Conservation (phyloP, 495 filamentous ascomycete species). For the Talaromyces wortmannii region DNA sequence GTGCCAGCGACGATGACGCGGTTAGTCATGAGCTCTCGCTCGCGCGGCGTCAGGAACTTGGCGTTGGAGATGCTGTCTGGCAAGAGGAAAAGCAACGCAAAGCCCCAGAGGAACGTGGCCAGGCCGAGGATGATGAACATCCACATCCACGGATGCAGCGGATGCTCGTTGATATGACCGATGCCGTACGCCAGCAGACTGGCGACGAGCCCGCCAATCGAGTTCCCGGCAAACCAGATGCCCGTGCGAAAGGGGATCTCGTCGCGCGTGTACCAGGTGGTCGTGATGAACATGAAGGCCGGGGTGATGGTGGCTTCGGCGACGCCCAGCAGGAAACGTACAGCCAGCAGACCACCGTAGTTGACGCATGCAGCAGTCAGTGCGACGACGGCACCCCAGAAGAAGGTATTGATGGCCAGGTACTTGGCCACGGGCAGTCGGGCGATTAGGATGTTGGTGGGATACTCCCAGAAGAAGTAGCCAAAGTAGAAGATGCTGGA, state of each 20-base stretch:
- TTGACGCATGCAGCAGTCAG: constrained; percentile 28
- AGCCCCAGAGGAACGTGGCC: constrained; percentile 46
- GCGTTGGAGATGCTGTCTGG: constrained; percentile 57
- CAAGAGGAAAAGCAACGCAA: constrained; percentile 46
- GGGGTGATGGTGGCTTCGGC: constrained; percentile 45
- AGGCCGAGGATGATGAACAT: constrained; percentile 47
- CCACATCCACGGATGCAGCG: constrained; percentile 44
- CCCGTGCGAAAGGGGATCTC: constrained; percentile 56
- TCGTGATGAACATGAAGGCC: constrained; percentile 30
- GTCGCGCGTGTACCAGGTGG: constrained; percentile 45
- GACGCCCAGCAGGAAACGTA: constrained; percentile 44
- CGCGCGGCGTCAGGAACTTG: constrained; percentile 46
- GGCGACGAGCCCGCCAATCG: constrained; percentile 47
- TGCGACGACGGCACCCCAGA: constrained; percentile 53
- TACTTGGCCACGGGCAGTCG: constrained; percentile 49
- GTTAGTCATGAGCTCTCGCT: constrained; percentile 48
- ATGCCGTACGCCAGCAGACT: constrained; percentile 52
- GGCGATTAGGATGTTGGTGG: constrained; percentile 44
- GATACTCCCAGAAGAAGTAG: constrained; percentile 41
- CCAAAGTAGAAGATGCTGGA: constrained; percentile 58
- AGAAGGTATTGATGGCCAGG: constrained; percentile 43
- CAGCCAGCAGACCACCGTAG: constrained; percentile 24
- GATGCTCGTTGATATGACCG: constrained; percentile 38
- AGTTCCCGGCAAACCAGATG: constrained; percentile 54
- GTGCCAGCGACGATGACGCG: constrained; percentile 34